Evolutionary conservation across 345 rosid genomes (phyloP).

Genomic region (Draba incana): DNA sequence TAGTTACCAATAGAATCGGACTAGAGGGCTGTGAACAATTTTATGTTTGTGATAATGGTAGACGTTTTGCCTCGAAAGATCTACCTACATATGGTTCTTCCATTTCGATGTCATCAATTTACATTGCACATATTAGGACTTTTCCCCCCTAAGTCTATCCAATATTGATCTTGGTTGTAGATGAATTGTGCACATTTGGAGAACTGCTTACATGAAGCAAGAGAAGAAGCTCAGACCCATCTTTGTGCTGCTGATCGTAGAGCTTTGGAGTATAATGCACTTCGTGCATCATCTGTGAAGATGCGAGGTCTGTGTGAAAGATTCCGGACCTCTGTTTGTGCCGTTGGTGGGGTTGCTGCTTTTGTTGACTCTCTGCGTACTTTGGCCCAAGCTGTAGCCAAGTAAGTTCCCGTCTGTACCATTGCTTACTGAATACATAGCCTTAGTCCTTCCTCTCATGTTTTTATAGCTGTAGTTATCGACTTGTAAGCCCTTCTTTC

Average conservation of each 20-base stretch:
- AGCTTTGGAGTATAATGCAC: conserved; percentile 77
- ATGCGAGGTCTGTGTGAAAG: conserved; percentile 86
- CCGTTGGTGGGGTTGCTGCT: conserved; percentile 66
- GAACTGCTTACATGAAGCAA: conserved; percentile 96
- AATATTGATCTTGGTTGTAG: conserved; percentile 48
- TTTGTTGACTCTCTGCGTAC: conserved; percentile 77
- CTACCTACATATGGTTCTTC: conserved; percentile 15
- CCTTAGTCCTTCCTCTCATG: background rate
- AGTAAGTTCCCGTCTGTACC: conserved; percentile 55
- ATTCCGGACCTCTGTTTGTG: conserved; percentile 63
- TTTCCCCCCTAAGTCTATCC: background rate
- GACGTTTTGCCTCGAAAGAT: conserved; percentile 11
- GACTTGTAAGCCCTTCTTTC: conserved; percentile 24
- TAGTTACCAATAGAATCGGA: background rate
- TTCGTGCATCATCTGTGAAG: conserved; percentile 89
- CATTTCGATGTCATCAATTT: conserved; percentile 14
- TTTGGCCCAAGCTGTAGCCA: conserved; percentile 88
- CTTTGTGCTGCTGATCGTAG: conserved; percentile 92
- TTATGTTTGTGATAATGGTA: conserved; percentile 20
- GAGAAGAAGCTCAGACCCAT: conserved; percentile 97
- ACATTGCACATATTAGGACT: background rate
- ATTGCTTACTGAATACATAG: conserved; percentile 13
- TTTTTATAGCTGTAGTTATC: background rate
- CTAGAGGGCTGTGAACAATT: background rate
- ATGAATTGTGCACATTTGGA: conserved; percentile 99